A percentile compares a stretch with the other conserved stretches of the same genome.
These are phyloP conservation scores for Naganishia cerealis DNA, from an alignment of 1,284 basidiomycete species.

Conservation along the genomic window DNA sequence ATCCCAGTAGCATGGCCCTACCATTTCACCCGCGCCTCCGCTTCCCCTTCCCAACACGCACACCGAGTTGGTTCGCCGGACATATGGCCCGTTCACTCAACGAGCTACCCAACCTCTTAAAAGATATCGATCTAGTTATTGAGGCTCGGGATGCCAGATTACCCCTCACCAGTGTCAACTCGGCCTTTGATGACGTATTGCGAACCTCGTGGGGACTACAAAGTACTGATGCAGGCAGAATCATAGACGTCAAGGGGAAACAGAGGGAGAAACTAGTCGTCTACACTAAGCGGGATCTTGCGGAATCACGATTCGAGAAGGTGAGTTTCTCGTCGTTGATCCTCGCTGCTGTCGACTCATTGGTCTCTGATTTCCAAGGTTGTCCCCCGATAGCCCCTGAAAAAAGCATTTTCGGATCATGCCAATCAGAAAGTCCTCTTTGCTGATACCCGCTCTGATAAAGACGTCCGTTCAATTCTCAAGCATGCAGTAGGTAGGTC, in stretches of 20 bases:
- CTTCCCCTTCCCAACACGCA: constrained; percentile 55
- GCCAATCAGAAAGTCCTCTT: constrained; percentile 58
- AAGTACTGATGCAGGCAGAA: background rate
- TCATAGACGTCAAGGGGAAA: constrained; percentile 53
- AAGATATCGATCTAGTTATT: constrained; percentile 83
- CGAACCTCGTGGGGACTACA: constrained; percentile 42
- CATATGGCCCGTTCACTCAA: constrained; percentile 90
- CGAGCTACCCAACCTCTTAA: constrained; percentile 72
- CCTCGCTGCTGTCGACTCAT: background rate
- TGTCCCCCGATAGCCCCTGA: constrained; percentile 50
- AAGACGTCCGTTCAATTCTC: constrained; percentile 56
- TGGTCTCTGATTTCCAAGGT: constrained; percentile 1
- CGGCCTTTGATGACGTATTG: constrained; percentile 70
- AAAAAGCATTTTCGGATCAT: constrained; percentile 53
- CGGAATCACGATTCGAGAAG: constrained; percentile 78
- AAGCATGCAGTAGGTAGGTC: constrained; percentile 53
- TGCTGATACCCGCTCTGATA: constrained; percentile 56
- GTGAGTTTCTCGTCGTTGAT: constrained; percentile 57
- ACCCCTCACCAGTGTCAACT: constrained; percentile 90
- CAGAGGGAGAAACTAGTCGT: constrained; percentile 78
- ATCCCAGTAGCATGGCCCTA: constrained; percentile 32
- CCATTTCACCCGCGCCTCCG: constrained; percentile 47
- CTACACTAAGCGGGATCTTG: constrained; percentile 89
- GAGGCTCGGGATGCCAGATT: constrained; percentile 91
- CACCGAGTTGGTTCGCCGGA: constrained; percentile 95